Evolutionary conservation across 1,284 basidiomycete species (phyloP).

Genomic region (Apiotrichum montevideense): DNA sequence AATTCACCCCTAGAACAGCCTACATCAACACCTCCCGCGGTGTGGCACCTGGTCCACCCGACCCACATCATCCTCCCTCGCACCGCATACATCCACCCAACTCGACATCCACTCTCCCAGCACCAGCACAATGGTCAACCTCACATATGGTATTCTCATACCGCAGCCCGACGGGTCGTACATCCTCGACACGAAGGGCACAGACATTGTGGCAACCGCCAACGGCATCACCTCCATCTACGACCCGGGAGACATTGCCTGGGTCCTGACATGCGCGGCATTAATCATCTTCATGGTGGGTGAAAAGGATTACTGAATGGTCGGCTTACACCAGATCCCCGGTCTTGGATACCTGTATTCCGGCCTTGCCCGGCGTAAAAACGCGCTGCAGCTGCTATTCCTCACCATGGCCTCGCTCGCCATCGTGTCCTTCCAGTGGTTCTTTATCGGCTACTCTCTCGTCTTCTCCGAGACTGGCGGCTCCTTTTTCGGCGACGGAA

Average conservation of each 20-base stretch:
- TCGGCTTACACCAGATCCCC: slow-evolving; percentile 49
- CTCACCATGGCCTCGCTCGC: slow-evolving; percentile 62
- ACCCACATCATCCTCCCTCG: too few relatives aligned
- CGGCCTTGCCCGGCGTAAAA: slow-evolving; percentile 67
- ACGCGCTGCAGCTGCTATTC: slow-evolving; percentile 52
- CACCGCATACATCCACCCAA: too few relatives aligned
- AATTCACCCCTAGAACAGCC: too few relatives aligned
- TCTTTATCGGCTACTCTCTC: slow-evolving; percentile 75
- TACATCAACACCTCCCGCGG: too few relatives aligned
- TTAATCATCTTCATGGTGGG: slow-evolving; percentile 59
- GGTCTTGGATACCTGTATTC: slow-evolving; percentile 77
- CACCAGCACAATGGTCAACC: slow-evolving; percentile 18
- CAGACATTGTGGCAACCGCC: slow-evolving; percentile 27
- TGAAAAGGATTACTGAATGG: background rate
- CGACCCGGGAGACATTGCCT: slow-evolving; percentile 74
- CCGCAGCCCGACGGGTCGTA: slow-evolving; percentile 14
- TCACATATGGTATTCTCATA: slow-evolving; percentile 18
- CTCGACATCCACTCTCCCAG: background rate
- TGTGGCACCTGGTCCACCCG: too few relatives aligned
- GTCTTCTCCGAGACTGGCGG: slow-evolving; percentile 67
- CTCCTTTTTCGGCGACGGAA: slow-evolving; percentile 58
- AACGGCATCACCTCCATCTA: slow-evolving; percentile 48
- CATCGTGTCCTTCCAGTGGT: slow-evolving; percentile 76
- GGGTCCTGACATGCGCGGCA: slow-evolving; percentile 70
- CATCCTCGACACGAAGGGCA: slow-evolving; percentile 21